Evolutionary conservation across 2,329 filamentous ascomycete species (phyloP), one percentile per base, ranked within the genome.

Genomic region (Alternaria sp.): DNA sequence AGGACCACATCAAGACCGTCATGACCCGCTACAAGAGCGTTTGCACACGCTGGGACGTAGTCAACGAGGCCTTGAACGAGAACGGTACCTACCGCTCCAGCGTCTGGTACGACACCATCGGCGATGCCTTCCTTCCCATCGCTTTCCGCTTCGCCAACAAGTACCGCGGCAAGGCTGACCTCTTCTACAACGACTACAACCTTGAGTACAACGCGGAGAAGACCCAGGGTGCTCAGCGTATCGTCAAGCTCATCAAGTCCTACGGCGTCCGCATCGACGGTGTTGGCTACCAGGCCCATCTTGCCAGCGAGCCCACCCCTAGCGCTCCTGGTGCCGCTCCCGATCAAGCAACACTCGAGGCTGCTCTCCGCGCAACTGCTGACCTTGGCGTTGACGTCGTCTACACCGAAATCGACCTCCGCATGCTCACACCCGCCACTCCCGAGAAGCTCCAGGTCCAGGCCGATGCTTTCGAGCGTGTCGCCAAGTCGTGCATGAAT

Each of bases 121-220:
- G 83, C 50, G 77, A 80, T 46, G 80, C 80, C 6, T 85, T 80
- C 64, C 72, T 84, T 14, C 82, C 81, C 20, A 83, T 84, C 20
- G 83, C 83, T 0, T 85, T 83, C 64, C 68, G 75, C 14, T 74
- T 77, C 18, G 81, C 81, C 9, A 77, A 78, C 43, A 80, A 78
- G 18, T 79, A 82, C 47, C 63, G 81, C 18, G 77, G 77, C 5
- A 65, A 71, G 21, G 78, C 74, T 15, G 82, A 84, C 54, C 78
- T 84, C 28, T 89, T 85, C 75, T 87, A 87, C 80, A 89, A 89
- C 72, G 87, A 89, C 77, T 90, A 89, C 82, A 89, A 88, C 80
- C 85, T 89, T 62, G 89, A 90, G 77, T 82, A 79, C 20, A 82
- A 83, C 15, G 83, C 84, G 5, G 80, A 82, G 4, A 84, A 84